Conservation (phyloP, 805 yeast species). For the Jamesozyma hellenica region DNA sequence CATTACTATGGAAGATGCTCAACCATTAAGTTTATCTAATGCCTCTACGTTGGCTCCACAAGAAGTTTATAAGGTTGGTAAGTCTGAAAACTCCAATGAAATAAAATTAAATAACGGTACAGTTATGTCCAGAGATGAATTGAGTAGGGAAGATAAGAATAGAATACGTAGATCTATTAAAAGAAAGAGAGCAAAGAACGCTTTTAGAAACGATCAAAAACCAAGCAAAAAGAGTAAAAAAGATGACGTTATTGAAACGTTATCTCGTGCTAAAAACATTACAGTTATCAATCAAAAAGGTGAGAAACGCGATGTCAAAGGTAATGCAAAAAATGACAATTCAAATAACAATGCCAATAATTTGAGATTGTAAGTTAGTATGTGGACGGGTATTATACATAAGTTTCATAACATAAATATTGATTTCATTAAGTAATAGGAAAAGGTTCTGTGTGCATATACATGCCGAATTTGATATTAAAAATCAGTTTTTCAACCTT, state of each 20-base stretch:
- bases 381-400: background rate
- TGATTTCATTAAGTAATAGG: no score
- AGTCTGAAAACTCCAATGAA: slow-evolving; percentile 43
- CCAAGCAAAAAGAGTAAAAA: slow-evolving; percentile 42
- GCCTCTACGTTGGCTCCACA: slow-evolving; percentile 86
- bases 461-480: no score
- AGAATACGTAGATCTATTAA: slow-evolving; percentile 79
- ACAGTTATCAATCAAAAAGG: slow-evolving; percentile 72
- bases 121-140: slow-evolving; percentile 70
- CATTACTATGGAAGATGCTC: slow-evolving; percentile 90
- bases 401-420: background rate
- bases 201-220: slow-evolving; percentile 25
- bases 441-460: no score
- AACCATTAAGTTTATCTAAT: slow-evolving; percentile 71
- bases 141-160: slow-evolving; percentile 75
- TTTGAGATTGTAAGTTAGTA: slow-evolving; percentile 1
- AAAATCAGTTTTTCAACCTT: no score
- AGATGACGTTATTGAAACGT: slow-evolving; percentile 58
- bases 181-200: slow-evolving; percentile 56
- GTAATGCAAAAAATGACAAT: slow-evolving; percentile 40
- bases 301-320: slow-evolving; percentile 60
- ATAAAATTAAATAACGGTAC: slow-evolving; percentile 68
- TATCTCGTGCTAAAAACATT: slow-evolving; percentile 62
- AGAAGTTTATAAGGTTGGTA: slow-evolving; percentile 60
- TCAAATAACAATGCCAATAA: slow-evolving; percentile 1